These are phyloP conservation scores for Sarcodon sp. DNA, from an alignment of 768 basidiomycete genomes.

Conservation along the genomic window DNA sequence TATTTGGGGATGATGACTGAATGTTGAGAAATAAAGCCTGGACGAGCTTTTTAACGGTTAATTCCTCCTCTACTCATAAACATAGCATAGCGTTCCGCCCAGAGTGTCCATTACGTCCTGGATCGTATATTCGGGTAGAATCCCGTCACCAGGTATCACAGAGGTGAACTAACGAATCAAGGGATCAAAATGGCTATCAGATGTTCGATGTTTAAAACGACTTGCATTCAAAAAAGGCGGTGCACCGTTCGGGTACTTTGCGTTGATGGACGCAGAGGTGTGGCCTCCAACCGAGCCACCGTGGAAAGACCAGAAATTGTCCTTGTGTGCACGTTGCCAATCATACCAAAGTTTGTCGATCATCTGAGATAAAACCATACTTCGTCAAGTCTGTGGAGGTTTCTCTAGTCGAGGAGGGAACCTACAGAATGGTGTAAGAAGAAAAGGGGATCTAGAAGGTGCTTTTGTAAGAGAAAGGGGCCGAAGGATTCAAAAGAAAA, in stretches of 20 bases:
- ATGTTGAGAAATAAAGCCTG: too few species aligned
- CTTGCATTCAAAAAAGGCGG: constrained; percentile 13
- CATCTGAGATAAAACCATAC: constrained; percentile 11
- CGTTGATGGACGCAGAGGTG: background rate
- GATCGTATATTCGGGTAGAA: background rate
- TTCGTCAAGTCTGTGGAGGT: background rate
- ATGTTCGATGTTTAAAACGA: background rate
- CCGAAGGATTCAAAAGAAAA: background rate
- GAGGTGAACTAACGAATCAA: background rate
- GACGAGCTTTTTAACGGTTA: too few species aligned
- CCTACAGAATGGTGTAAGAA: constrained; percentile 22
- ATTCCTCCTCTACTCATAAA: background rate
- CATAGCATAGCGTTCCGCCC: background rate
- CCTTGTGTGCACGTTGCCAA: constrained; percentile 16
- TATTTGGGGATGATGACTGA: too few species aligned
- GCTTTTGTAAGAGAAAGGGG: background rate
- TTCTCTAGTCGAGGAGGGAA: background rate
- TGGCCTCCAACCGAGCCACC: constrained; percentile 15
- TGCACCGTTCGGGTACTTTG: constrained; percentile 12
- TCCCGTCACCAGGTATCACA: background rate
- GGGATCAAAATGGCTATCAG: background rate
- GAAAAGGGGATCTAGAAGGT: constrained; percentile 19
- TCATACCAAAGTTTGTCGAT: constrained; percentile 24
- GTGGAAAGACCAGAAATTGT: constrained; percentile 14
- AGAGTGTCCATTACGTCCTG: background rate